phyloP scores from a whole-genome alignment of 2,329 filamentous ascomycete species.

The Rhynchosporium graminicola region DNA sequence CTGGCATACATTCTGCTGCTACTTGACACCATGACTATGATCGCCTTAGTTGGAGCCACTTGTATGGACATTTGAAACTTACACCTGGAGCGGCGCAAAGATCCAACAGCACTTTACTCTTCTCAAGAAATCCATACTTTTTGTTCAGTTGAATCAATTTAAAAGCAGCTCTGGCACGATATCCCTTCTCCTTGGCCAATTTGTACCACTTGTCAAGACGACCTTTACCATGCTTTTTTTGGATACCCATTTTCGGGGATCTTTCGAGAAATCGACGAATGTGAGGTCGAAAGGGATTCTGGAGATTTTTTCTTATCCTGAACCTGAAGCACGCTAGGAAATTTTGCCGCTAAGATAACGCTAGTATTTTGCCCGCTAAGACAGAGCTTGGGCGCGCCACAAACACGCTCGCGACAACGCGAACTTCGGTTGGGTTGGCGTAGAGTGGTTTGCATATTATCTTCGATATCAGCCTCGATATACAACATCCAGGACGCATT shows the following conservation, averaged over 20 bases:
- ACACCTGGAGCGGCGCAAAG: conserved; percentile 95
- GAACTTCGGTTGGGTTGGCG: conserved; percentile 9
- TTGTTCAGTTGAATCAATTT: conserved; percentile 98
- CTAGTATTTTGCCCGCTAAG: not conserved
- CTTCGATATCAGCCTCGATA: not conserved
- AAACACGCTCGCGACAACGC: conserved; percentile 16
- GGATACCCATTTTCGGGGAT: conserved; percentile 73
- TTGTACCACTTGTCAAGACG: conserved; percentile 99
- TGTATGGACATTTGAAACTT: conserved; percentile 44
- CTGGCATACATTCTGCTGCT: conserved; percentile 91
- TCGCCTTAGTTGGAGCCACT: conserved; percentile 27
- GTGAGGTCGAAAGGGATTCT: not conserved
- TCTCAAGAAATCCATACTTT: conserved; percentile 97
- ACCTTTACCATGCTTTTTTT: conserved; percentile 98
- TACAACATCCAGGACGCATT: not conserved
- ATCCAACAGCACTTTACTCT: conserved; percentile 94
- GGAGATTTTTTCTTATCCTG: conserved; percentile 7
- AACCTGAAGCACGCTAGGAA: not conserved
- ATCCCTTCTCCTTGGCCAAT: conserved; percentile 97
- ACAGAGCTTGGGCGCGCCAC: conserved; percentile 9
- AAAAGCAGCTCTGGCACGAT: conserved; percentile 92
- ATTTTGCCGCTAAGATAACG: conserved; percentile 1
- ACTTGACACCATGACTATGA: conserved; percentile 92
- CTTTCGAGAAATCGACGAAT: conserved; percentile 1
- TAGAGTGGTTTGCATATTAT: conserved; percentile 17